Base-by-base conservation (phyloP, 208 protist species). In the Leishmania major region DNA sequence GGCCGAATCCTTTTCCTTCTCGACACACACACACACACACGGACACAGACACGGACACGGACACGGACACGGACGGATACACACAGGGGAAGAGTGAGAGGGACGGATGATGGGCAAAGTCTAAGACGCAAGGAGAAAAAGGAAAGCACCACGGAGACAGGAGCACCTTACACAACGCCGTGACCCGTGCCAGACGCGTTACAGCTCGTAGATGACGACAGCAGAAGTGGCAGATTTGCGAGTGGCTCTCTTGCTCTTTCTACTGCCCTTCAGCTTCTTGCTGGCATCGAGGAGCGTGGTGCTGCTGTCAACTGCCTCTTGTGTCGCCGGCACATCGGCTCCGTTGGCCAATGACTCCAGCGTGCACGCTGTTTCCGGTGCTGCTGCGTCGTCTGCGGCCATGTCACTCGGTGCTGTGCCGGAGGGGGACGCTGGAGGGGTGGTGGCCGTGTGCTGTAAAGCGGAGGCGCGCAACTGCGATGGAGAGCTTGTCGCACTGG, bases 201-300 rank as follows among this genome's bases (percentile, higher is more conserved):
- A 73, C 35, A 73, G 69, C 40, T 73, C 69, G 25, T 73, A 47
- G 17, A 73, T 51, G 69, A 73, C 43, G 7, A 73, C 17, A 35
- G 19, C 19, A 47, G 69, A 47, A 2, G 45, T 22, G 28, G 10
- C 69, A 73, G 37, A n/a, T 22, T 73, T 53, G 5, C 28, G 43
- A 51, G 5, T 51, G 35, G 43, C 45, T 22, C 49, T 73, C 43
- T 51, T 73, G 69, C 43, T 73, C 69, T 72, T 72, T 19, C 66
- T 40, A 72, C 25, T 49, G 37, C 66, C 31, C 66, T 72, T 71
- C 15, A 71, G 4, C 66, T 72, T 43, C 40, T 31, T 72, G 66
- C 40, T 73, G 3, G 22, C 69, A 53, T 31, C 49, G 43, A 51
- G 69, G 2, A 73, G 25, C 69, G 43, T 37, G 43, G 10, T 47